Evolutionary conservation across 352 stramenopile genomes (phyloP).

Genomic region (Phytophthora multivora): DNA sequence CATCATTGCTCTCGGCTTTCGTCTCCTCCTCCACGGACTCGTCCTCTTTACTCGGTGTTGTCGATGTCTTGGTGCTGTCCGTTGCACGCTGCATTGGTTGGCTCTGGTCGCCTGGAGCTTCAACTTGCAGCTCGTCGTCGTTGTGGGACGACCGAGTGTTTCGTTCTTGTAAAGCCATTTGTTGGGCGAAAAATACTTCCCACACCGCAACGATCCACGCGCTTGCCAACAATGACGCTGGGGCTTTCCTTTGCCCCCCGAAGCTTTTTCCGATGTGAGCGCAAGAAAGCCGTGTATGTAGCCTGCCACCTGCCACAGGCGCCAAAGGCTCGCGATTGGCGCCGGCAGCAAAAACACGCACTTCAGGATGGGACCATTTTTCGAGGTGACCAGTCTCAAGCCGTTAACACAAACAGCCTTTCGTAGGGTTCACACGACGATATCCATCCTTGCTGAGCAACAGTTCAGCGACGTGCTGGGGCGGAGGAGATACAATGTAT

Average conservation of each 20-base stretch:
- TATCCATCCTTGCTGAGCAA: no score
- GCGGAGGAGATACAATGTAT: no score
- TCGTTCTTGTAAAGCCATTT: constrained; percentile 17
- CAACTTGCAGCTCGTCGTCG: constrained; percentile 17
- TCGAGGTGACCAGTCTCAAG: constrained; percentile 2
- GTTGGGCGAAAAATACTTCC: neutral
- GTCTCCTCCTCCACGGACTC: neutral
- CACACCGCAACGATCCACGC: no score
- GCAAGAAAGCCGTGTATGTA: neutral
- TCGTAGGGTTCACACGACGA: no score
- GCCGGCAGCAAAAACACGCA: constrained; percentile 30
- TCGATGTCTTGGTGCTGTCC: neutral
- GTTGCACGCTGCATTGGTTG: constrained; percentile 11
- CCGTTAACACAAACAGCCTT: neutral
- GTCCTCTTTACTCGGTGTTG: neutral
- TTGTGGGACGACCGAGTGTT: constrained; percentile 16
- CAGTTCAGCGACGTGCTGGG: no score
- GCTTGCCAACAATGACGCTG: no score
- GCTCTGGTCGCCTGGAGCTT: neutral
- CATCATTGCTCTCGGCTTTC: constrained; percentile 4
- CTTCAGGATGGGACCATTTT: constrained; percentile 11
- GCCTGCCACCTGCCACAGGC: neutral
- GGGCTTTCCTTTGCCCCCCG: neutral
- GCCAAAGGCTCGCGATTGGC: constrained; percentile 13
- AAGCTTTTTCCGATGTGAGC: constrained; percentile 18